Percentiles rank a stretch among this genome's conserved stretches.
Conservation (phyloP, 345 rosid genomes). For the Hibiscus mutabilis region DNA sequence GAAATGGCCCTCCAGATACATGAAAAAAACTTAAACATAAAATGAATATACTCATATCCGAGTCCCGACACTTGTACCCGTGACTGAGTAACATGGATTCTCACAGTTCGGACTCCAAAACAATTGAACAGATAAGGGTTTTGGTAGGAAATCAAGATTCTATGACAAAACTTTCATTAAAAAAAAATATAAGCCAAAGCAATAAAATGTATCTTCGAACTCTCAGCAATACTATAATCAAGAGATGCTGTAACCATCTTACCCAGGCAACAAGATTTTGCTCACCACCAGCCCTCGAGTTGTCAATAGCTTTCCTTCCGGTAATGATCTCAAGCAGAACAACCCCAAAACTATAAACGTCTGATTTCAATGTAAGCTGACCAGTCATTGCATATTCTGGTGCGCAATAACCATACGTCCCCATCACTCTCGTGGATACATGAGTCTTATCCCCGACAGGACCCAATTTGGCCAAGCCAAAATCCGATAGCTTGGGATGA, state of each 20-base stretch:
- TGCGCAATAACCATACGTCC: constrained; percentile 67
- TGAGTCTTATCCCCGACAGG: constrained; percentile 74
- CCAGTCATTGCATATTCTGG: constrained; percentile 82
- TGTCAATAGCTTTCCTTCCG: constrained; percentile 62
- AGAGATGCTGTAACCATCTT: constrained; percentile 20
- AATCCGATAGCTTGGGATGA: constrained; percentile 66
- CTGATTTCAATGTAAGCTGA: constrained; percentile 64
- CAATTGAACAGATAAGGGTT: background rate
- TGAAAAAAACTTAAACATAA: background rate
- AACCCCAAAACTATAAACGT: constrained; percentile 64
- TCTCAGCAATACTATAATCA: background rate
- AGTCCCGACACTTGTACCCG: background rate
- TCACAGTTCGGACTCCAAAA: background rate
- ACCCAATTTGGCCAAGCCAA: constrained; percentile 71
- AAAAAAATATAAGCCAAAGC: background rate
- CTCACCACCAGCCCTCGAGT: constrained; percentile 44
- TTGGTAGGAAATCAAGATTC: background rate
- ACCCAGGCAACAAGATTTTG: constrained; percentile 73
- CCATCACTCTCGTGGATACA: constrained; percentile 72
- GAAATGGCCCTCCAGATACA: background rate
- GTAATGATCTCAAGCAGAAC: constrained; percentile 63
- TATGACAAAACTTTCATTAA: background rate
- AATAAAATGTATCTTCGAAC: background rate
- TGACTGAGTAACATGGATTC: background rate
- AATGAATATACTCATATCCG: background rate